Evolutionary conservation across 163 green algal species (phyloP).

Genomic region (Trebouxia gelatinosa): DNA sequence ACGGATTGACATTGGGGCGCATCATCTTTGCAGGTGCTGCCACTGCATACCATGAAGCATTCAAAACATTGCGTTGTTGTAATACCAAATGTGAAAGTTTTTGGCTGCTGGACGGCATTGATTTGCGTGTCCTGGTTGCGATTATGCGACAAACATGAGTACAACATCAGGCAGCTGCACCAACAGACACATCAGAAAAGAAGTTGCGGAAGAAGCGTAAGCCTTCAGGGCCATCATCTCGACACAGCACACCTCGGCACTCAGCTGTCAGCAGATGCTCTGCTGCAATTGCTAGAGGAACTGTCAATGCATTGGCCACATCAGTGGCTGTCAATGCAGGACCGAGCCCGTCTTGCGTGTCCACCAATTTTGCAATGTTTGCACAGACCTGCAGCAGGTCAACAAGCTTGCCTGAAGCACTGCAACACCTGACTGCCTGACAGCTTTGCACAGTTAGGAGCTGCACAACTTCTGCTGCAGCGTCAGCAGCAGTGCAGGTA

Average conservation of each 20-base stretch:
- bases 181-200: constrained; percentile 52
- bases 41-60: no score
- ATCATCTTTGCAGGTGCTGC: no score
- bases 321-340: constrained; percentile 50
- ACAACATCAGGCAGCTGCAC: background rate
- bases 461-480: no score
- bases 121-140: no score
- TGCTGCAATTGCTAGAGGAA: constrained; percentile 71
- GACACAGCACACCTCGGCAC: constrained; percentile 72
- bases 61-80: background rate
- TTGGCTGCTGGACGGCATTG: background rate
- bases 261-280: constrained; percentile 85
- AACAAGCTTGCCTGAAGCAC: background rate
- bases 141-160: background rate
- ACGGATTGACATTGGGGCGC: no score
- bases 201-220: constrained; percentile 89
- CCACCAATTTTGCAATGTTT: constrained; percentile 41
- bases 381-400: constrained; percentile 43
- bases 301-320: constrained; percentile 49
- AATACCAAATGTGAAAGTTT: background rate
- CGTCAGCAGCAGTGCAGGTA: no score
- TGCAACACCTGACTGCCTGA: background rate
- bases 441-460: no score
- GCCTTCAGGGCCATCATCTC: constrained; percentile 82
- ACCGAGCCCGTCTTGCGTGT: constrained; percentile 39